phyloP scores from a whole-genome alignment of 2,329 filamentous ascomycete genomes.

The Thelonectria olida region DNA sequence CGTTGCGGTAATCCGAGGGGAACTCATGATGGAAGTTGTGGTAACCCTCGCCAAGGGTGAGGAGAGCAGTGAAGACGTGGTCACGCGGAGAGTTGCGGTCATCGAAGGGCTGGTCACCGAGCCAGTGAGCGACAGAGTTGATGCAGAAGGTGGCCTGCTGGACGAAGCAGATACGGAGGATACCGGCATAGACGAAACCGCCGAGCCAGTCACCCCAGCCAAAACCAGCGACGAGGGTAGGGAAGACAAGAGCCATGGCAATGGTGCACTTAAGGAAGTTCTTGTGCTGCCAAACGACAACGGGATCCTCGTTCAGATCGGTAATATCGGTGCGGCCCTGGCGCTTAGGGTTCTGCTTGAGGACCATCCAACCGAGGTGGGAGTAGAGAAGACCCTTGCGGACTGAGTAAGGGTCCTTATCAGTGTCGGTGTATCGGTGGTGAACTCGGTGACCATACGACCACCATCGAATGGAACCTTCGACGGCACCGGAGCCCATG shows the following conservation, averaged over 20 bases:
- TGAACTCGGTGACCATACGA: constrained; percentile 86
- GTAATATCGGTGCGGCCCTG: constrained; percentile 89
- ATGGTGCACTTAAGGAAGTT: constrained; percentile 85
- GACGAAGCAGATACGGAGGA: constrained; percentile 88
- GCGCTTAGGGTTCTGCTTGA: constrained; percentile 92
- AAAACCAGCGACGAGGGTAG: constrained; percentile 78
- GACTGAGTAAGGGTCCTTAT: constrained; percentile 91
- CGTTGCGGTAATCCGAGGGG: constrained; percentile 91
- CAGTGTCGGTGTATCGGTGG: constrained; percentile 91
- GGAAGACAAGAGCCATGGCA: constrained; percentile 80
- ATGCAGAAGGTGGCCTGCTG: constrained; percentile 94
- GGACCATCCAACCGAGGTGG: constrained; percentile 85
- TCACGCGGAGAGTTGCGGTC: constrained; percentile 92
- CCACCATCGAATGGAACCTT: constrained; percentile 92
- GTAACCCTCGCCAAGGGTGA: constrained; percentile 89
- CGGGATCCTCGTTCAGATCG: constrained; percentile 85
- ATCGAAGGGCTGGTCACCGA: constrained; percentile 91
- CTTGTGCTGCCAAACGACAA: constrained; percentile 89
- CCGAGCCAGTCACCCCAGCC: constrained; percentile 84
- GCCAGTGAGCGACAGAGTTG: constrained; percentile 90
- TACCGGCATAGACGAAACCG: constrained; percentile 85
- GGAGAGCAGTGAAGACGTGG: constrained; percentile 84
- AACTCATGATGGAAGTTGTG: constrained; percentile 98
- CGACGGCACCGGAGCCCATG: constrained; percentile 82
- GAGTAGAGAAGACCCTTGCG: constrained; percentile 88